Base-by-base conservation (phyloP, 768 basidiomycete genomes). In the Boletus vinaceobasis region DNA sequence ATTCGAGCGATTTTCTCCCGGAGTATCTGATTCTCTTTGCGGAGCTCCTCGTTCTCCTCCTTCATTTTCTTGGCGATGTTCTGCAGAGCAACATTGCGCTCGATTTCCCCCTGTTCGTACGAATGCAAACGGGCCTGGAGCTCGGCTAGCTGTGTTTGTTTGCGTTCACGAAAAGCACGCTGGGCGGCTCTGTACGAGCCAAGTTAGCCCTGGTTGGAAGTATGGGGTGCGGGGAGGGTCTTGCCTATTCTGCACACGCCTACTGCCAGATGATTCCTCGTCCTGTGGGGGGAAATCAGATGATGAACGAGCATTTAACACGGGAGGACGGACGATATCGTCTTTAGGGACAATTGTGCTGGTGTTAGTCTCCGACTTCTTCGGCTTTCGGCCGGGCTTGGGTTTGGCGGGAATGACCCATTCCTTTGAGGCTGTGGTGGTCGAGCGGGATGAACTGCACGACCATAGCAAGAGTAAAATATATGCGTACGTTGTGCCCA, bases 51-150 rank as follows among this genome's bases (percentile, higher is more conserved):
- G 60, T 94, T 94, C 67, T 94, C 92, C 60, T 91, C 90, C 71
- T 93, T 93, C 53, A 90, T 79, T 32, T 84, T 82, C 72, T 91
- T 92, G 14, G 89, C 90, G 50, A 90, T 81, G 50, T 79, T 84
- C 71, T 93, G 92, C 21, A 94, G 75, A 43, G 89, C 88, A 47
- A 93, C 83, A 64, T 88, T 92, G 52, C 90, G 84, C 68, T 93
- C 88, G 27, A 92, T 84, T 67, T 93, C 91, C n/a, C 92, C 92
- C 66, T 90, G 88, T 67, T 94, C 91, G 62, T 92, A 93, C 19
- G 82, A 82, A 58, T 88, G 85, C 48, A 94, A 77, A 44, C 90
- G 88, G 47, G 90, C 87, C 71, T 94, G 91, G 35, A 94, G 80
- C 58, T 93, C 91, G 9, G 88, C 85, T 35, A 94, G 85, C 64